Conservation (phyloP, 2,329 filamentous ascomycete species). For the Colletotrichum cereale region DNA sequence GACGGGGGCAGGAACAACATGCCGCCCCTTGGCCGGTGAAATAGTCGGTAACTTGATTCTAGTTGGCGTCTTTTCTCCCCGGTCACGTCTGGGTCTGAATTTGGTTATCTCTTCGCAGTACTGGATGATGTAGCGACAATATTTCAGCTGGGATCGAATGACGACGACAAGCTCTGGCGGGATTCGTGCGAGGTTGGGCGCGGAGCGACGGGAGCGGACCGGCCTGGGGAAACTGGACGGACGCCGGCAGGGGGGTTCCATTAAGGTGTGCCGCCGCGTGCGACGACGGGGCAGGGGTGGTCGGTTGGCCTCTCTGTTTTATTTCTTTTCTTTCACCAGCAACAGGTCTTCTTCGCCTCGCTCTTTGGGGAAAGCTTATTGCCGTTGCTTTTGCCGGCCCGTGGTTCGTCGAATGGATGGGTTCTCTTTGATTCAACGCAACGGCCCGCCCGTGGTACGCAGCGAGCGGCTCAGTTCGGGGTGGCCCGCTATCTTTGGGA, state of each 20-base stretch:
- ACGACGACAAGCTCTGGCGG: conserved; percentile 11
- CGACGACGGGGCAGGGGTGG: conserved; percentile 4
- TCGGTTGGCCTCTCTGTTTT: neutral
- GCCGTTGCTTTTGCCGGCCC: conserved; percentile 15
- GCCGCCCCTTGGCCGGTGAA: neutral
- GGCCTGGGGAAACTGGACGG: conserved; percentile 33
- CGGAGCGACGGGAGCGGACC: conserved; percentile 35
- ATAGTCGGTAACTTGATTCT: neutral
- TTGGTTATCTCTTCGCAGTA: neutral
- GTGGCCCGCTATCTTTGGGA: conserved; percentile 20
- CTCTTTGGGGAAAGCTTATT: conserved; percentile 3
- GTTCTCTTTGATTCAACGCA: conserved; percentile 1
- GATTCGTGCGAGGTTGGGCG: conserved; percentile 4
- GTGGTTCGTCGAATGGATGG: conserved; percentile 1
- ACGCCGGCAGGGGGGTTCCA: conserved; percentile 11
- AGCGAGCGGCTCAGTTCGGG: conserved; percentile 5
- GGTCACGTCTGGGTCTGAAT: neutral
- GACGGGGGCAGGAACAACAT: neutral
- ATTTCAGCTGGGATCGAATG: conserved; percentile 14
- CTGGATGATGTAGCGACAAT: neutral
- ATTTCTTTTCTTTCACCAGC: neutral
- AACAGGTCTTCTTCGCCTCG: neutral
- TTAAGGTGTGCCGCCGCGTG: conserved; percentile 20
- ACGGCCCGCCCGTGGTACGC: conserved; percentile 3
- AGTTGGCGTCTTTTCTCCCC: neutral